phyloP scores from a whole-genome alignment of 371 early-diverging fungal genomes.

The Mortierella sp. region DNA sequence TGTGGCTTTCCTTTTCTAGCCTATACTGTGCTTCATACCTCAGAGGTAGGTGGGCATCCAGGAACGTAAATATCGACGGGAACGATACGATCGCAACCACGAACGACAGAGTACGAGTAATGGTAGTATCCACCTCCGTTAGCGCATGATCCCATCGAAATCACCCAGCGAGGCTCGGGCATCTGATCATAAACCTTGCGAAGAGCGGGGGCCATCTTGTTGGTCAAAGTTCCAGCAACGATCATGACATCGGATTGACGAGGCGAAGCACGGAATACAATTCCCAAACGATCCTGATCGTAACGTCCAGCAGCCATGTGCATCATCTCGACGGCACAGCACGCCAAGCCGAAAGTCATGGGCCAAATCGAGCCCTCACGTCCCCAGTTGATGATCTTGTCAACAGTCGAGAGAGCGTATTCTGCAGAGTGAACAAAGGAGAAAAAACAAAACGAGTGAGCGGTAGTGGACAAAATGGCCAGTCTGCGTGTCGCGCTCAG shows the following conservation, averaged over 20 bases:
- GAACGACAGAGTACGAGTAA: constrained; percentile 96
- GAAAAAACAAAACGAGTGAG: not conserved
- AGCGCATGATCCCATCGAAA: constrained; percentile 98
- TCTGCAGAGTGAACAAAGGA: constrained; percentile 55
- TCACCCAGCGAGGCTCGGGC: constrained; percentile 99
- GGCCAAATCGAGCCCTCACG: constrained; percentile 97
- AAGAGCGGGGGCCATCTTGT: constrained; percentile 99
- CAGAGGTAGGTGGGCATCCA: constrained; percentile 98
- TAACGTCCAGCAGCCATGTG: constrained; percentile 98
- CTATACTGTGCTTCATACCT: constrained; percentile 56
- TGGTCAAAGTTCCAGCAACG: constrained; percentile 97
- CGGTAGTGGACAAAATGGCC: too few species aligned
- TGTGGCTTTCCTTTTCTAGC: too few species aligned
- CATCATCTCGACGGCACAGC: constrained; percentile 98
- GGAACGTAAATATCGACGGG: constrained; percentile 98
- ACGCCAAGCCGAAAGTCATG: constrained; percentile 98
- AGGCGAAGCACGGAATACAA: constrained; percentile 97
- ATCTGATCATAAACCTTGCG: constrained; percentile 97
- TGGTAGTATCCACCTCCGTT: constrained; percentile 99
- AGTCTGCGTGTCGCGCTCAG: too few species aligned
- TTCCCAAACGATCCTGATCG: constrained; percentile 98
- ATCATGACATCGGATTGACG: constrained; percentile 99
- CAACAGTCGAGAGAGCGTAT: constrained; percentile 86
- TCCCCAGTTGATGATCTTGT: constrained; percentile 94
- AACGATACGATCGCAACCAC: constrained; percentile 97